Evolutionary conservation across 2,329 filamentous ascomycete genomes (phyloP), one percentile per base, ranked within the genome.

Genomic region (Gaeumannomyces sp.): DNA sequence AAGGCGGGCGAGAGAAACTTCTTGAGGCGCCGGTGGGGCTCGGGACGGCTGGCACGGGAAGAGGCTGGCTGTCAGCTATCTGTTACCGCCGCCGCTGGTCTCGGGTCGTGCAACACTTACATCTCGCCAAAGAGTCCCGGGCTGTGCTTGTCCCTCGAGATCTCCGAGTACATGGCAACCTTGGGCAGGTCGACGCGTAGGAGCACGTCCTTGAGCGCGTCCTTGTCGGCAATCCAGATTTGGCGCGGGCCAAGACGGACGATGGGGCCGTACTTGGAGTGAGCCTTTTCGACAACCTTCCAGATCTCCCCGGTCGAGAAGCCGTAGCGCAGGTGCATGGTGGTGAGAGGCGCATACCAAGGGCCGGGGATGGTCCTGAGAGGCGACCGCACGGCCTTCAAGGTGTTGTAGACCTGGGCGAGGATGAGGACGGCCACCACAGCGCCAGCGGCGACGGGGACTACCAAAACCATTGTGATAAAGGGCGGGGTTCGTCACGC

Each of bases 11-110:
- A 71, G 29, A 72, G 38, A 61, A 72, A 71, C 13, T 66, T 65
- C 67, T 72, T 72, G 1, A 72, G 70, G 4, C 67, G 67, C 59
- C 67, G 69, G 29, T 72, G 70, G 2, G 70, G 70, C 57, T 71
- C 70, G 10, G 66, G 63, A 2, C 69, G 70, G 29, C 69, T 72
- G 33, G 35, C 4, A 4, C 4, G 25, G 4, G 25, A 50, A 25
- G 33, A 45, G 33, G 11, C 33, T 4, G 11, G 33, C 33, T 1
- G 33, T 35, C 33, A 35, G 33, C 11, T 14, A 13, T 14, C 33
- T 14, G 33, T 35, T 13, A 13, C 11, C 33, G 33, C 33, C 3
- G 33, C 33, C 11, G 33, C 13, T 35, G 33, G 33, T 14, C 33
- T 14, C 4, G 33, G 11, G 33, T 35, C 13, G 16, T 10, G 33